Conservation (phyloP, 2,329 filamentous ascomycete genomes). For the Claviceps arundinis region DNA sequence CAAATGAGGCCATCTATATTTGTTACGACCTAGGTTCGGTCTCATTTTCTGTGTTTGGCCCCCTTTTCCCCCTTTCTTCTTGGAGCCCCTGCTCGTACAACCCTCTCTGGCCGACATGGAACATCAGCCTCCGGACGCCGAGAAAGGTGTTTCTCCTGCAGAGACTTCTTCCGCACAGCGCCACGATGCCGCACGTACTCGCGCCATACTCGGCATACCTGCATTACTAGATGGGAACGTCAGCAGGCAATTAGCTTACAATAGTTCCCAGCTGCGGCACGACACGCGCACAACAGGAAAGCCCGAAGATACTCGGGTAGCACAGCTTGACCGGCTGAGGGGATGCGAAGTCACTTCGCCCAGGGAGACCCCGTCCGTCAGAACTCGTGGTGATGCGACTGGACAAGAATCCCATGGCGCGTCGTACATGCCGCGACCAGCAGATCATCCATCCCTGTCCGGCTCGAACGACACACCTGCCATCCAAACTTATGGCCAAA, state of each 20-base stretch:
- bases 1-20: not conserved
- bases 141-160: not conserved
- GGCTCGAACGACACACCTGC: not conserved
- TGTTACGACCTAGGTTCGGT: not conserved
- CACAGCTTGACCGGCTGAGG: slow-evolving; percentile 1
- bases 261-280: not conserved
- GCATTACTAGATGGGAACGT: slow-evolving; percentile 1
- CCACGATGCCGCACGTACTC: slow-evolving; percentile 1
- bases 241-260: not conserved
- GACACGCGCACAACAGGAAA: slow-evolving; percentile 1
- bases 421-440: not conserved
- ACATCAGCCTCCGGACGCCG: not conserved
- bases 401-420: not conserved
- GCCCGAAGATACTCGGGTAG: not conserved
- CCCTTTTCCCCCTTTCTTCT: not conserved
- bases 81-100: not conserved
- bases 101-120: slow-evolving; percentile 1
- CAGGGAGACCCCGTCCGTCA: not conserved
- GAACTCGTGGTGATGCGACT: not conserved
- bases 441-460: not conserved
- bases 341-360: not conserved
- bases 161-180: not conserved
- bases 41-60: not conserved
- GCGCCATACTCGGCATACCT: slow-evolving; percentile 2
- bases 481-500: not conserved